Percentiles rank a stretch among this genome's conserved stretches.
phyloP scores from a whole-genome alignment of 78 protist species.

The slime mould (Dictyostelium discoideum) region dicty_2.7 NC_007088.5:5476001-5476500 shows the following conservation, averaged over 20 bases:
- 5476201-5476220: slow-evolving; percentile 16
- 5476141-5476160: background rate
- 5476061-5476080: slow-evolving; percentile 68
- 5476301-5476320: slow-evolving; percentile 22
- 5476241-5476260: slow-evolving; percentile 22
- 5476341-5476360: slow-evolving; percentile 4
- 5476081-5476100: slow-evolving; percentile 29
- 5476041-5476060: slow-evolving; percentile 11
- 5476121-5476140: background rate
- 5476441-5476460: slow-evolving; percentile 50
- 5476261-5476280: slow-evolving; percentile 39
- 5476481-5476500: background rate
- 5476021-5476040: slow-evolving; percentile 37
- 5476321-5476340: slow-evolving; percentile 12
- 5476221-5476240: slow-evolving; percentile 3
- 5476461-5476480: slow-evolving; percentile 5
- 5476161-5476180: slow-evolving; percentile 3
- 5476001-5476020: slow-evolving; percentile 33
- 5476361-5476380: slow-evolving; percentile 55
- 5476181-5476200: background rate
- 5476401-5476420: slow-evolving; percentile 54
- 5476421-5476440: slow-evolving; percentile 52
- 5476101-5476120: slow-evolving; percentile 15
- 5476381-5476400: slow-evolving; percentile 74
- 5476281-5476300: slow-evolving; percentile 51